Evolutionary conservation across 352 stramenopile genomes (phyloP).

Genomic region (Phytophthora palmivora): DNA sequence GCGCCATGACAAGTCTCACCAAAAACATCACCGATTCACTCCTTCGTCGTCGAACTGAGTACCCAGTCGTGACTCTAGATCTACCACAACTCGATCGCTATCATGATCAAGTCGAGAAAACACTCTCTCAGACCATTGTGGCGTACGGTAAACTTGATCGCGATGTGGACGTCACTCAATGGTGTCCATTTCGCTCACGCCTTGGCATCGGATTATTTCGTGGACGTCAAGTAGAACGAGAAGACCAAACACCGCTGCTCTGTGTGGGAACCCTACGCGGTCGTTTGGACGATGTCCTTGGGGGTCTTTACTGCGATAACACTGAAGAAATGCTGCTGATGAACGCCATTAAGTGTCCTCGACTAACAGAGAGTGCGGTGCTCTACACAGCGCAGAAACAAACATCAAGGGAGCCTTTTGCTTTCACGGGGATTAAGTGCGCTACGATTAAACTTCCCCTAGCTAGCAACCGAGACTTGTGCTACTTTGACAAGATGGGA

Average conservation of each 20-base stretch:
- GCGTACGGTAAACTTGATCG: constrained; percentile 34
- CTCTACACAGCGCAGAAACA: constrained; percentile 26
- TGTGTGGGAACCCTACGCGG: constrained; percentile 34
- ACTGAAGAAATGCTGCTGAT: constrained; percentile 40
- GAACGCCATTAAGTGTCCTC: constrained; percentile 35
- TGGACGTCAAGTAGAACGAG: constrained; percentile 4
- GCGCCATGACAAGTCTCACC: neutral
- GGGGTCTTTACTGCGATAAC: constrained; percentile 35
- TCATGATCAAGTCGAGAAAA: constrained; percentile 28
- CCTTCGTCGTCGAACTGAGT: constrained; percentile 2
- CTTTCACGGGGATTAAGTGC: constrained; percentile 44
- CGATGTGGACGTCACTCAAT: constrained; percentile 35
- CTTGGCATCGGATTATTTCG: constrained; percentile 33
- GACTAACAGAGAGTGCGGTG: constrained; percentile 31
- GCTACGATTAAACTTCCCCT: constrained; percentile 31
- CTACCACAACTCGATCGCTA: constrained; percentile 30
- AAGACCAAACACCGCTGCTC: constrained; percentile 20
- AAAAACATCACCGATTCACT: neutral
- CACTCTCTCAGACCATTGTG: constrained; percentile 32
- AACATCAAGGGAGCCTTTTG: constrained; percentile 18
- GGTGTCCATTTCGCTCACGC: constrained; percentile 35
- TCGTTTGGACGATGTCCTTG: constrained; percentile 48
- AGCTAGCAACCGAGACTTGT: constrained; percentile 34
- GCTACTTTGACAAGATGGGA: constrained; percentile 43
- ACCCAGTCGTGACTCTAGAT: neutral